A percentile compares a stretch with the other conserved stretches of the same genome.
These are phyloP conservation scores for Boletus subcaerulescens DNA, from an alignment of 768 basidiomycete genomes.

Conservation along the genomic window DNA sequence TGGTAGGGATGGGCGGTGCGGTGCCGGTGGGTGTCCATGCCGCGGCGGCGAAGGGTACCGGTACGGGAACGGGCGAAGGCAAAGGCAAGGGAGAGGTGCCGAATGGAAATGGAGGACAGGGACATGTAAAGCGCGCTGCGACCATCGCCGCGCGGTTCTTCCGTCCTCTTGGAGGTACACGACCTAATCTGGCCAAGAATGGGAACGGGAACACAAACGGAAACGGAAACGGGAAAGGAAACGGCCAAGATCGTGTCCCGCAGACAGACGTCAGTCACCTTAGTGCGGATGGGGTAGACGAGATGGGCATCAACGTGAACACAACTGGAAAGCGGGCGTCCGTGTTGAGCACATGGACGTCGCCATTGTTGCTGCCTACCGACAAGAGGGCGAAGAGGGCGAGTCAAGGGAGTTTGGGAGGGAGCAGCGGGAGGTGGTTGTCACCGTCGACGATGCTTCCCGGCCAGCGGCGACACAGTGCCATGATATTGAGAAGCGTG, in stretches of 20 bases:
- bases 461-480: constrained; percentile 6
- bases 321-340: constrained; percentile 25
- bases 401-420: not conserved
- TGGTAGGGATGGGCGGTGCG: constrained; percentile 53
- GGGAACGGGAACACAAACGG: not conserved
- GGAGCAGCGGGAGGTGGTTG: constrained; percentile 10
- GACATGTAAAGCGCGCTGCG: constrained; percentile 11
- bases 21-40: not conserved
- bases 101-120: not conserved
- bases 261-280: not conserved
- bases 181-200: not conserved
- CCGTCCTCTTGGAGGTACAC: constrained; percentile 2
- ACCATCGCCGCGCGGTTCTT: constrained; percentile 20
- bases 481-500: constrained; percentile 1
- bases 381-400: constrained; percentile 1
- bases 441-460: not conserved
- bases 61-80: no score
- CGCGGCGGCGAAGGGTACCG: no score
- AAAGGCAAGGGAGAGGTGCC: no score
- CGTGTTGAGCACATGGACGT: constrained; percentile 10
- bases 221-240: not conserved
- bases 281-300: not conserved
- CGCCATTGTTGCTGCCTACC: constrained; percentile 1
- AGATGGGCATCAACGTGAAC: constrained; percentile 9
- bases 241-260: not conserved